Evolutionary conservation across 495 filamentous ascomycete species (phyloP), one percentile per base, ranked within the genome.

Genomic region (Apodospora peruviana): DNA sequence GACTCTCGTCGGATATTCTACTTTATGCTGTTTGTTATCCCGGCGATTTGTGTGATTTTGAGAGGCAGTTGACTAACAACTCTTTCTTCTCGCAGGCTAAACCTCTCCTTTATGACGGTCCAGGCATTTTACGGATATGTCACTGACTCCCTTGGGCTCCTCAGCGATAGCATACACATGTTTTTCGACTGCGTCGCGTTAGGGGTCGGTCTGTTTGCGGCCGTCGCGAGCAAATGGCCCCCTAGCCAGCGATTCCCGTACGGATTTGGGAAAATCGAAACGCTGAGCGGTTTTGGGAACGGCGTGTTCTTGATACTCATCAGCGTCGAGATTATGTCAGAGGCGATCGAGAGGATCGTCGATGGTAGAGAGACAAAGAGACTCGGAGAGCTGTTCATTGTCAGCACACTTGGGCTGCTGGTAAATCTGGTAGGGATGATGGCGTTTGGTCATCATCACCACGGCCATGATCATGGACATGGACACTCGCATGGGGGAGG

Each of bases 141-240:
- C 11, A 96, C 90, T 5, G 90, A 93, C 46, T 97, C 94, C 1
- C 76, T 99, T 5, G 93, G 93, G 1, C 76, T 99, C 2, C 82
- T 99, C 4, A 95, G 89, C 56, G 93, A 99, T 66, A 96, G 89
- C 60, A 94, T 99, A 51, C 93, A 99, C 67, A 99, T 99, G 93
- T 94, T 99, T 62, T 99, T 99, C 54, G 93, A 99, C 65, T 99
- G 93, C 55, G 78, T 96, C 12, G 93, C 93, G 17, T 77, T 99
- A 18, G 84, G 86, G 1, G 88, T 97, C 14, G 93, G 93, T 12
- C 77, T 99, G 8, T 88, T 88, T 56, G 93, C 93, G n/a, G 85
- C 94, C 10, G 89, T 99, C 11, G 91, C 94, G 77, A 94, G 88
- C 61, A 97, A 97, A 67, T 96, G 91, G 91, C 90, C 90, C 1